phyloP scores from a whole-genome alignment of 306 rosid species.

The Prunus armeniaca region DNA sequence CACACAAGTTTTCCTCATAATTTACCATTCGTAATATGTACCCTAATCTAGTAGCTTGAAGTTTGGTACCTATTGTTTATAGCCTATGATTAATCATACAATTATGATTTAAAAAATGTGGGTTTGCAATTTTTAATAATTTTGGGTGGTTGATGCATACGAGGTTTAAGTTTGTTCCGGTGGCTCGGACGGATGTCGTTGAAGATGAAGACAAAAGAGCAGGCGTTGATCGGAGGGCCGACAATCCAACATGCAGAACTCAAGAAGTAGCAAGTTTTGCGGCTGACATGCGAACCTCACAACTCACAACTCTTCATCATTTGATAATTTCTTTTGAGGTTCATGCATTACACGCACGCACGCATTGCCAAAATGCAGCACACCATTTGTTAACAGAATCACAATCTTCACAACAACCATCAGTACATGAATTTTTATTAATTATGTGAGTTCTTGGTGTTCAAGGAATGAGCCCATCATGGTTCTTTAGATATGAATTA shows the following conservation, averaged over 20 bases:
- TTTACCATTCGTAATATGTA: no score
- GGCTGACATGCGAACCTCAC: conserved; percentile 35
- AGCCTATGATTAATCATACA: not conserved
- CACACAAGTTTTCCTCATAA: no score
- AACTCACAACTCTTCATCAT: not conserved
- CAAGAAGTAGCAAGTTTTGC: conserved; percentile 29
- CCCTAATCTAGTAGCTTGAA: not conserved
- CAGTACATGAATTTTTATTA: not conserved
- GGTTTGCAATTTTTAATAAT: not conserved
- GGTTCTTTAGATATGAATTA: no score
- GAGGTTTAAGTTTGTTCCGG: conserved; percentile 10
- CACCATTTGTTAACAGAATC: not conserved
- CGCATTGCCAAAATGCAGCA: not conserved
- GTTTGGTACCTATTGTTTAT: not conserved
- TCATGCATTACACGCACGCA: conserved; percentile 11
- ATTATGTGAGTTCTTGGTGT: not conserved
- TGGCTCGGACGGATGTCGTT: conserved; percentile 28
- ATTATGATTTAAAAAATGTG: not conserved
- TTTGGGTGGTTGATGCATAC: not conserved
- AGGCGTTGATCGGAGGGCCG: conserved; percentile 30
- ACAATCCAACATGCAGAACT: conserved; percentile 32
- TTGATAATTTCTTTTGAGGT: not conserved
- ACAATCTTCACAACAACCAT: not conserved
- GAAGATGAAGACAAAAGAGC: conserved; percentile 32
- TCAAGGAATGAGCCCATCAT: not conserved